Evolutionary conservation across 768 basidiomycete species (phyloP), one percentile per base, ranked within the genome.

Genomic region (Pulveroboletus sp.): DNA sequence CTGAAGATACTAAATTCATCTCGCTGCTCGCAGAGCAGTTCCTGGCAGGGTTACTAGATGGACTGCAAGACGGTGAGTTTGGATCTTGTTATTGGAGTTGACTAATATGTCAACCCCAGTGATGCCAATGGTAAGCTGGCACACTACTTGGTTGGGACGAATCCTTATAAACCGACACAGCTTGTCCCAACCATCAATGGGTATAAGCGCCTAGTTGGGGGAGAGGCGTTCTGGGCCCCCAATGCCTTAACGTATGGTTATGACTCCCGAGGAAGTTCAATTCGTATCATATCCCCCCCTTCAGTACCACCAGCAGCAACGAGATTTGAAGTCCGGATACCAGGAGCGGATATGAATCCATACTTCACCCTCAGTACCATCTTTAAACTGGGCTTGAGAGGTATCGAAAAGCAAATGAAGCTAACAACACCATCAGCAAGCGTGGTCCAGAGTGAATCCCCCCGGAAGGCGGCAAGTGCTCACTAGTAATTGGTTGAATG

Each of bases 301-400:
- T 84, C 88, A 6, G 86, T 84, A n/a, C 79, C 87, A 3, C 77
- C 79, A 8, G 67, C 81, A 4, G 91, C 89, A 3, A 97, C 96
- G 1, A 78, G 96, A 43, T 80, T 99, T 60, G 96, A 99, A 72
- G 73, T 99, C 13, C 86, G 96, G 47, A 82, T 98, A 15, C 94
- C 96, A 1, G 96, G 96, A 24, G 96, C 96, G 35, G 96, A 99
- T 63, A 91, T 97, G 81, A 93, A 94, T 69, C 89, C 93, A 1
- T 89, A 93, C 70, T 91, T 87, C 56, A 82, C 93, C 0, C 71
- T 98, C 39, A 84, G 88, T 43, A 86, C 95, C 4, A 86, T 97
- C 54, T 92, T 97, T 66, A 75, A 81, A 17, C 73, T 95, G 27
- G 96, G 96, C 8, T 63, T 96, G 26, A 78, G 92, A 50, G 96